Percentiles rank a stretch among this genome's conserved stretches.
phyloP scores from a whole-genome alignment of 2,329 filamentous ascomycete genomes.

The Alternaria incomplexa region DNA sequence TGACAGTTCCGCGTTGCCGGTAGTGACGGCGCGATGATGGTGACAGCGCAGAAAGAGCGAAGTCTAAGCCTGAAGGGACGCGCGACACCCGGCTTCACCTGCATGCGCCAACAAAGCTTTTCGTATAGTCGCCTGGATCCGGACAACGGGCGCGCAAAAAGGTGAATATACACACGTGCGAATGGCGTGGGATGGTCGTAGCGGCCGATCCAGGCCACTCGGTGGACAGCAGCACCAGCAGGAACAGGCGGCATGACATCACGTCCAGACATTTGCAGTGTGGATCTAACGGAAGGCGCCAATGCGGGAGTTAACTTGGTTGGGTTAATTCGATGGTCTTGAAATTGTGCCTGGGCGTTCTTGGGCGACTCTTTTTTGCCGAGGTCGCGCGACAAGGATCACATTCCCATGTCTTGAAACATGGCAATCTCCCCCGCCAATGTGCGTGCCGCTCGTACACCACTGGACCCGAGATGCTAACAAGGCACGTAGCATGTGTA shows the following conservation, averaged over 20 bases:
- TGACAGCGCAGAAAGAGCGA: slow-evolving; percentile 1
- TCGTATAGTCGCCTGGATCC: neutral
- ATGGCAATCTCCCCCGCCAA: neutral
- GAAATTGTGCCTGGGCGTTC: slow-evolving; percentile 5
- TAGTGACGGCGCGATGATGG: slow-evolving; percentile 4
- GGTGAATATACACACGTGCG: neutral
- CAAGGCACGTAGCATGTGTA: neutral
- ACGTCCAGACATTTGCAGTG: neutral
- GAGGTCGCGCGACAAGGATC: neutral
- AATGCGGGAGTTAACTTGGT: neutral
- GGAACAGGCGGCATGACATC: slow-evolving; percentile 13
- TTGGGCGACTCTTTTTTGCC: neutral
- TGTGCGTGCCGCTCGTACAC: neutral
- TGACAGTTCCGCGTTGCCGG: neutral
- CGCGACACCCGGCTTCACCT: slow-evolving; percentile 1
- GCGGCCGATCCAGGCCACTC: neutral
- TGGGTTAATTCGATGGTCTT: neutral
- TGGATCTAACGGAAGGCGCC: neutral
- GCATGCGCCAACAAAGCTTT: slow-evolving; percentile 6
- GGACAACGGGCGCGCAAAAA: neutral
- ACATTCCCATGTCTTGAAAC: neutral
- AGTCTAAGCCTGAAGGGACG: neutral
- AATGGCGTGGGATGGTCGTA: neutral
- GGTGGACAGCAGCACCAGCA: slow-evolving; percentile 3
- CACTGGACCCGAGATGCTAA: neutral